Conservation (phyloP, 768 basidiomycete species). For the Hygrocybe coccinea region DNA sequence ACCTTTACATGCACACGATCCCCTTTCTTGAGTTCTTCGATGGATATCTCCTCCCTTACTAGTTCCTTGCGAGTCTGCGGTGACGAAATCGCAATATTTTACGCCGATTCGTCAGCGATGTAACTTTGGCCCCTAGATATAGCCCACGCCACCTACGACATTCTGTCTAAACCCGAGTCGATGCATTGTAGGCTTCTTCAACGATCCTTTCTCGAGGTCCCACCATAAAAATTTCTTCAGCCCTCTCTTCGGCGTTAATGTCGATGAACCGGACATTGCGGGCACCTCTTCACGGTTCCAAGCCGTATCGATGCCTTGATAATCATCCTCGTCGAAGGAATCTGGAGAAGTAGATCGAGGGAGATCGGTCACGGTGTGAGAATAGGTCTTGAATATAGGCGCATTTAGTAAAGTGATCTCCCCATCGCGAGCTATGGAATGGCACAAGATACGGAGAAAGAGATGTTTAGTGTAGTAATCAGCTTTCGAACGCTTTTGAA, state of each 20-base stretch:
- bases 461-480: slow-evolving; percentile 70
- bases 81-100: background rate
- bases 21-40: slow-evolving; percentile 37
- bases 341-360: slow-evolving; percentile 37
- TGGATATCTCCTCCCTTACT: slow-evolving; percentile 22
- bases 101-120: background rate
- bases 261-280: background rate
- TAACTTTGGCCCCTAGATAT: background rate
- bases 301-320: slow-evolving; percentile 9
- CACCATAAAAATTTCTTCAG: background rate
- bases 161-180: background rate
- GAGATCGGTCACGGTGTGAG: slow-evolving; percentile 23
- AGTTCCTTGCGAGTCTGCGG: slow-evolving; percentile 10
- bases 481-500: slow-evolving; percentile 56
- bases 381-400: background rate
- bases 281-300: slow-evolving; percentile 7
- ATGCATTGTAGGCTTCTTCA: background rate
- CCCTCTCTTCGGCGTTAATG: background rate
- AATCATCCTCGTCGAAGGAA: slow-evolving; percentile 27
- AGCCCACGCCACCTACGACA: background rate
- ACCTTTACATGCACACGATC: slow-evolving; percentile 57
- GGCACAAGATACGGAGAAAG: slow-evolving; percentile 64
- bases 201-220: slow-evolving; percentile 1
- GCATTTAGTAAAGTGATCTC: slow-evolving; percentile 12
- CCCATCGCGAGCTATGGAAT: slow-evolving; percentile 43